Percentiles rank a stretch among this genome's conserved stretches.
Conservation (phyloP, 2,329 filamentous ascomycete species). For the Fusarium sp. region DNA sequence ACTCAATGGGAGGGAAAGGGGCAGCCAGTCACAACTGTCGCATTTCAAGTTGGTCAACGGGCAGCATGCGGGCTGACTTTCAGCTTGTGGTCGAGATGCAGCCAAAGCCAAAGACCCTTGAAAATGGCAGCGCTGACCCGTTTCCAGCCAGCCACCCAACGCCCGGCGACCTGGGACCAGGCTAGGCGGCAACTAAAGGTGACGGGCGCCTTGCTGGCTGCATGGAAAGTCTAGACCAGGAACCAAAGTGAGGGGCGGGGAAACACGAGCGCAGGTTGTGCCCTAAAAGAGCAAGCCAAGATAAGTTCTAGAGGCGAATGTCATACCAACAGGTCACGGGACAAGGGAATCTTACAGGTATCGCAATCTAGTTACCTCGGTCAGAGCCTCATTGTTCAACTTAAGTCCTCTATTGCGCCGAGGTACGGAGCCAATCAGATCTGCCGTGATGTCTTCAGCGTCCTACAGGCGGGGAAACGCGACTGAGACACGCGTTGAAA, state of each 20-base stretch:
- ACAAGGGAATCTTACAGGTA: no score
- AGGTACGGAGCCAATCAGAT: background rate
- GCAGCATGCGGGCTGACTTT: slow-evolving; percentile 11
- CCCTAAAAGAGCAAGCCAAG: no score
- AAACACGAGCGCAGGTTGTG: background rate
- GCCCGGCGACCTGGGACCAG: background rate
- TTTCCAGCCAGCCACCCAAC: slow-evolving; percentile 10
- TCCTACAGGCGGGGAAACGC: slow-evolving; percentile 2
- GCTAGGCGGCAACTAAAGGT: background rate
- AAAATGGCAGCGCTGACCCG: background rate
- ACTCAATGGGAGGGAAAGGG: background rate
- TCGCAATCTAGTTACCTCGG: background rate
- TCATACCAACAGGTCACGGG: no score
- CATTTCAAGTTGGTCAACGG: background rate
- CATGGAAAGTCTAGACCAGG: background rate
- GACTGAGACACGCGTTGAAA: background rate
- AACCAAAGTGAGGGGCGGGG: background rate
- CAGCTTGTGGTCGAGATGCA: slow-evolving; percentile 3
- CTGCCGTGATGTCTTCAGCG: background rate
- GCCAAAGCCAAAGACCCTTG: background rate
- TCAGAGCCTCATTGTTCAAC: background rate
- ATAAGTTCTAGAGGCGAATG: no score
- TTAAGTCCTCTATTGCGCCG: background rate
- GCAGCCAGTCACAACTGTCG: background rate
- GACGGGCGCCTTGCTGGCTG: background rate